These are phyloP conservation scores for Echria macrotheca DNA, from an alignment of 495 filamentous ascomycete genomes.

Conservation along the genomic window DNA sequence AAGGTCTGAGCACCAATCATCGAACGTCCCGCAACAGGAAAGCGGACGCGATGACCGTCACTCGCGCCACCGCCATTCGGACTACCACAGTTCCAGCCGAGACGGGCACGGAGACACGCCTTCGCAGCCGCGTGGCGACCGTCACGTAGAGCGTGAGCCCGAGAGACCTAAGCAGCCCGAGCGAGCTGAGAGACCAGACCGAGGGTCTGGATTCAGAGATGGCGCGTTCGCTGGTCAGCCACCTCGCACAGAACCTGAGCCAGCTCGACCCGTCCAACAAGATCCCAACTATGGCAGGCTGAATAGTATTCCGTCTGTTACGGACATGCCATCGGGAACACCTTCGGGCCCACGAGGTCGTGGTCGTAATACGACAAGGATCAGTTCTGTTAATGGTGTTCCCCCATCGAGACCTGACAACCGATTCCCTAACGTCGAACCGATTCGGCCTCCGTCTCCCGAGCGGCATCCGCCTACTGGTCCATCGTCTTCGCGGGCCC, in stretches of 20 bases:
- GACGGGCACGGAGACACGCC: slow-evolving; percentile 32
- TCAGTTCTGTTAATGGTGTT: slow-evolving; percentile 26
- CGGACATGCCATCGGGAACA: slow-evolving; percentile 40
- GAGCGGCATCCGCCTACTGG: slow-evolving; percentile 46
- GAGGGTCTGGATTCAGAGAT: no score
- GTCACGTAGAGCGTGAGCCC: slow-evolving; percentile 30
- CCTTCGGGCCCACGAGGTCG: slow-evolving; percentile 67
- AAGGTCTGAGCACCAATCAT: slow-evolving; percentile 32
- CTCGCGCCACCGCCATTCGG: slow-evolving; percentile 35
- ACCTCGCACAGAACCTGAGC: slow-evolving; percentile 13
- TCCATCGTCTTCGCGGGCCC: slow-evolving; percentile 39
- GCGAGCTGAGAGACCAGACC: not conserved
- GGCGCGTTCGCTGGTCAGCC: no score
- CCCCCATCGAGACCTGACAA: slow-evolving; percentile 30
- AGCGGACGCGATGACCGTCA: slow-evolving; percentile 41
- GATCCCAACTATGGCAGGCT: slow-evolving; percentile 60
- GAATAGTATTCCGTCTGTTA: slow-evolving; percentile 47
- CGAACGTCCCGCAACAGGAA: slow-evolving; percentile 33
- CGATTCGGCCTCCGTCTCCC: slow-evolving; percentile 37
- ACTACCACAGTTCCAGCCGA: slow-evolving; percentile 30
- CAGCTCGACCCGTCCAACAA: slow-evolving; percentile 52
- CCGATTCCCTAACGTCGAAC: slow-evolving; percentile 29
- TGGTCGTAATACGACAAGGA: slow-evolving; percentile 36
- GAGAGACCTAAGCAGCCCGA: slow-evolving; percentile 21
- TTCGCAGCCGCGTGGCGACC: slow-evolving; percentile 24